Conservation (phyloP, 2,329 filamentous ascomycete species). For the Cladosporium sp. region DNA sequence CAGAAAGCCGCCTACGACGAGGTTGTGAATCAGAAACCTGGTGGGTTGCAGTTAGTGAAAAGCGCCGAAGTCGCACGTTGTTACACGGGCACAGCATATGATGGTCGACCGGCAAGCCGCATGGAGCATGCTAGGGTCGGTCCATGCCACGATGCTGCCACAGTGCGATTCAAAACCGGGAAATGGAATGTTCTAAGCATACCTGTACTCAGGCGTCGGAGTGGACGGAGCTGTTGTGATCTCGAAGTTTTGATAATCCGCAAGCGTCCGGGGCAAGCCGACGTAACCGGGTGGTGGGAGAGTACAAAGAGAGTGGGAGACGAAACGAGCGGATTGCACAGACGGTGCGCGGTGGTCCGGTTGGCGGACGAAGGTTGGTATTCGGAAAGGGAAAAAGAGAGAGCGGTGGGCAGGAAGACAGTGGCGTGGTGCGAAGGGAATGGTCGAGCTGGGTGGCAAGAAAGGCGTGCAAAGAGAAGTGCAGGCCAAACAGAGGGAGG, state of each 20-base stretch:
- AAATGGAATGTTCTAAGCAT: slow-evolving; percentile 5
- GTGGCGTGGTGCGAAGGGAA: background rate
- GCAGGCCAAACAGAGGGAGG: background rate
- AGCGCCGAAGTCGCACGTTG: slow-evolving; percentile 10
- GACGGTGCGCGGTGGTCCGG: slow-evolving; percentile 1
- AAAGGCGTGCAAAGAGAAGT: slow-evolving; percentile 1
- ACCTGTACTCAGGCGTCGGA: slow-evolving; percentile 8
- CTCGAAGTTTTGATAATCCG: background rate
- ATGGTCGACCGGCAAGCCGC: slow-evolving; percentile 2
- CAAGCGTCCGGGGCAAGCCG: slow-evolving; percentile 1
- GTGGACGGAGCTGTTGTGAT: slow-evolving; percentile 4
- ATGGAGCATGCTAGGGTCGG: slow-evolving; percentile 2
- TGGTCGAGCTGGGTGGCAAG: background rate
- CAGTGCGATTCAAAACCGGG: slow-evolving; percentile 9
- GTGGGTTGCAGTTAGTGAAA: background rate
- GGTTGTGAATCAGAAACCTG: slow-evolving; percentile 3
- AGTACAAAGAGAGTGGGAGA: slow-evolving; percentile 6
- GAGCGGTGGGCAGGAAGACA: background rate
- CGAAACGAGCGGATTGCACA: slow-evolving; percentile 9
- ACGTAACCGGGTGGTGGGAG: background rate
- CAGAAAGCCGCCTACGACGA: slow-evolving; percentile 6
- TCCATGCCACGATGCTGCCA: slow-evolving; percentile 3
- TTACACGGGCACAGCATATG: slow-evolving; percentile 6
- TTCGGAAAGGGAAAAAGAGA: background rate
- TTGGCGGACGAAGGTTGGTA: background rate